These are phyloP conservation scores for Komagataella pseudopastoris DNA, from an alignment of 805 yeast species.

Conservation along the genomic window DNA sequence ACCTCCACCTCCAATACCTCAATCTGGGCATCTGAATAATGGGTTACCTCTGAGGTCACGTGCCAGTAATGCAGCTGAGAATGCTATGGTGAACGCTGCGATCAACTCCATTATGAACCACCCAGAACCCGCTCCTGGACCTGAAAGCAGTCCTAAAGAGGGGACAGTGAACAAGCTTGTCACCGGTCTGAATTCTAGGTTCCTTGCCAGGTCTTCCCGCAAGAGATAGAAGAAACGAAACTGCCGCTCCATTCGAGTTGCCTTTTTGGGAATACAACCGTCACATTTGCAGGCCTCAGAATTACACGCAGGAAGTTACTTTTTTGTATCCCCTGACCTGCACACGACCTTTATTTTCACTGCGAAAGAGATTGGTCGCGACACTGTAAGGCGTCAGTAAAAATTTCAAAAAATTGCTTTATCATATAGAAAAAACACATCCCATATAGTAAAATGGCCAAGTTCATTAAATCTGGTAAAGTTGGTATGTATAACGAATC, in stretches of 20 bases:
- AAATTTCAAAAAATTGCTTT: constrained; percentile 1
- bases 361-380: not conserved
- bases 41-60: not conserved
- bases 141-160: not conserved
- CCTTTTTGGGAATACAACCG: not conserved
- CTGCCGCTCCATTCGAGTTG: not conserved
- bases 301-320: not conserved
- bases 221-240: constrained; percentile 19
- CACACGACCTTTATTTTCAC: not conserved
- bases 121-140: constrained; percentile 1
- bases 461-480: constrained; percentile 98
- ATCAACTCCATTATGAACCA: constrained; percentile 15
- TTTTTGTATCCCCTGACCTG: not conserved
- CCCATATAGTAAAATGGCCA: constrained; percentile 59
- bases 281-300: not conserved
- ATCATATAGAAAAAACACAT: constrained; percentile 6
- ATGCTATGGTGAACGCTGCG: constrained; percentile 15
- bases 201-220: constrained; percentile 38
- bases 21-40: constrained; percentile 2
- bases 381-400: not conserved
- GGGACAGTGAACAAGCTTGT: constrained; percentile 15
- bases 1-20: constrained; percentile 1
- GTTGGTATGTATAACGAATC: constrained; percentile 67
- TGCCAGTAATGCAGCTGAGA: not conserved
- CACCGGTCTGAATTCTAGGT: constrained; percentile 46